A percentile compares a stretch with the other conserved stretches of the same genome.
Evolutionary conservation across 441 rosid genomes (phyloP).

Genomic region (Breynia disticha): DNA sequence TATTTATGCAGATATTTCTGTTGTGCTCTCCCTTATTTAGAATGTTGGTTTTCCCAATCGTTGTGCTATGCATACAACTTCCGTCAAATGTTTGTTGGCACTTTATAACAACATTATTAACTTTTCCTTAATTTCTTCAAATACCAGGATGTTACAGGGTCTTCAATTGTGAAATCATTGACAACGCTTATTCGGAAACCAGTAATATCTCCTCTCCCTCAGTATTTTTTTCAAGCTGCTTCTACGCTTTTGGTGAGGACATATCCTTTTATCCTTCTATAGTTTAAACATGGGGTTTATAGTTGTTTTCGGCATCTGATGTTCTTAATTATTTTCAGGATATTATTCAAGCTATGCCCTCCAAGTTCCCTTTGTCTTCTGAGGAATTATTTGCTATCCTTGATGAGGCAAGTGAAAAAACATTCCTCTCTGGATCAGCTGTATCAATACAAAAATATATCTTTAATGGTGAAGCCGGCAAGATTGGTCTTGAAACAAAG

Average conservation of each 20-base stretch:
- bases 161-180: conserved; percentile 55
- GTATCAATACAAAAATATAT: conserved; percentile 72
- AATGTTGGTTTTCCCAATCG: too few species aligned
- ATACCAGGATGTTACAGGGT: conserved; percentile 59
- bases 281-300: conserved; percentile 3
- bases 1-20: too few species aligned
- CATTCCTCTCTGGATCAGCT: conserved; percentile 66
- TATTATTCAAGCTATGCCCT: conserved; percentile 56
- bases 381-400: conserved; percentile 67
- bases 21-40: too few species aligned
- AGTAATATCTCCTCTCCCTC: conserved; percentile 60
- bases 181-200: conserved; percentile 50
- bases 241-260: conserved; percentile 65
- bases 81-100: conserved; percentile 3
- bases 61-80: background rate
- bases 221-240: conserved; percentile 65
- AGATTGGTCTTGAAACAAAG: conserved; percentile 70
- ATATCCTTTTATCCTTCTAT: conserved; percentile 6
- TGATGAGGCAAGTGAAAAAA: conserved; percentile 94
- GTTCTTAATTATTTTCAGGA: conserved; percentile 47
- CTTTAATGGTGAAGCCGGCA: conserved; percentile 80
- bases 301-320: conserved; percentile 3
- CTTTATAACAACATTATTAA: background rate
- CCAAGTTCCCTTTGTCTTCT: conserved; percentile 66
- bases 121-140: conserved; percentile 8